These are phyloP conservation scores for Yamadazyma atlantica DNA, from an alignment of 1,139 yeast genomes.

Conservation along the genomic window DNA sequence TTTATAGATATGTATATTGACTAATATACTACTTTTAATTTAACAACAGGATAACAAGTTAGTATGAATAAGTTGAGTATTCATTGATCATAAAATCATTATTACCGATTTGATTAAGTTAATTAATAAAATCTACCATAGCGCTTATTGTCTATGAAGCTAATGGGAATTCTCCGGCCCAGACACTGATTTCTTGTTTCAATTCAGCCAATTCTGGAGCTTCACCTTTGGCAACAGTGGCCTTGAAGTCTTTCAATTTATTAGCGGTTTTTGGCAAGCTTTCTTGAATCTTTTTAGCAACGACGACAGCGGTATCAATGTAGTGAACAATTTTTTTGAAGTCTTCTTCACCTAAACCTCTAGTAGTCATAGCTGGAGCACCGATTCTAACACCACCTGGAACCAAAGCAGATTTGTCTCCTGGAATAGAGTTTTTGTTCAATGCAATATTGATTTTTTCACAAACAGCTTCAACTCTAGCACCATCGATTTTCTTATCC, in stretches of 20 bases:
- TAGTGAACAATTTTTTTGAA: slow-evolving; percentile 79
- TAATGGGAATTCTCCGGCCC: slow-evolving; percentile 95
- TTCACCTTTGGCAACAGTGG: slow-evolving; percentile 67
- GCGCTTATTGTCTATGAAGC: slow-evolving; percentile 52
- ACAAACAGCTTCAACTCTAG: slow-evolving; percentile 92
- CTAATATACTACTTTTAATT: neutral
- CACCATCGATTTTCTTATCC: slow-evolving; percentile 93
- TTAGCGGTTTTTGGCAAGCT: slow-evolving; percentile 82
- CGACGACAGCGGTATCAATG: slow-evolving; percentile 80
- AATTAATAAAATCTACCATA: slow-evolving; percentile 4
- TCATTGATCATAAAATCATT: slow-evolving; percentile 3
- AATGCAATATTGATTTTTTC: slow-evolving; percentile 95
- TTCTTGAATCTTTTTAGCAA: slow-evolving; percentile 74
- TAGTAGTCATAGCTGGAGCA: slow-evolving; percentile 98
- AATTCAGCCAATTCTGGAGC: slow-evolving; percentile 60
- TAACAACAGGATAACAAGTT: slow-evolving; percentile 1
- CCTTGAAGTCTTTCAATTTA: slow-evolving; percentile 92
- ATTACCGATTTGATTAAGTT: slow-evolving; percentile 7
- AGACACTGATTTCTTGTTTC: slow-evolving; percentile 77
- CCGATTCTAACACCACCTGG: slow-evolving; percentile 99
- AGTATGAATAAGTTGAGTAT: slow-evolving; percentile 13
- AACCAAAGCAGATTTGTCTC: slow-evolving; percentile 95
- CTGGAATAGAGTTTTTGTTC: slow-evolving; percentile 97
- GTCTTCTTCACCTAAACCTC: slow-evolving; percentile 90
- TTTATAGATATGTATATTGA: neutral